Percentiles rank a stretch among this genome's conserved stretches.
phyloP scores from a whole-genome alignment of 75 land plant genomes.

The Sequoia sempervirens region DNA sequence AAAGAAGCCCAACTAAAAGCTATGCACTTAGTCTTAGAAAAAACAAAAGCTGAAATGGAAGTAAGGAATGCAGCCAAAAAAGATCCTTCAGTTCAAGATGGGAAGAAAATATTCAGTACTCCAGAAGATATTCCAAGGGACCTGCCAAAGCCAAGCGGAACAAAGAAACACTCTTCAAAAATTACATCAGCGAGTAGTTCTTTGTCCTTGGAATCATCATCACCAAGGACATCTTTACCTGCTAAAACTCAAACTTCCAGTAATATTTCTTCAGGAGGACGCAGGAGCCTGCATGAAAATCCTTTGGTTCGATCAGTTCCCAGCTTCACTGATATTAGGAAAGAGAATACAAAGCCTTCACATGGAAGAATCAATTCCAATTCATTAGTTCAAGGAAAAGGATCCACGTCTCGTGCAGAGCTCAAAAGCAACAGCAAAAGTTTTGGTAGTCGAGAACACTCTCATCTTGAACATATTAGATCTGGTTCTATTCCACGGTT shows the following conservation, averaged over 20 bases:
- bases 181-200: not conserved
- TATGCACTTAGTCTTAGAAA: conserved; percentile 42
- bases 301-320: conserved; percentile 73
- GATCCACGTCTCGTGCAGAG: conserved; percentile 14
- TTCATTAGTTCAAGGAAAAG: not conserved
- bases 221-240: conserved; percentile 1
- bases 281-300: conserved; percentile 42
- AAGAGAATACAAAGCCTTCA: conserved; percentile 77
- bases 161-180: conserved; percentile 4
- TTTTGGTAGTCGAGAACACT: conserved; percentile 26
- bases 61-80: conserved; percentile 15
- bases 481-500: conserved; percentile 2
- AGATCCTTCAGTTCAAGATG: not conserved
- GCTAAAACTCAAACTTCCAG: conserved; percentile 21
- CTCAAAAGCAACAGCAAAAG: conserved; percentile 40
- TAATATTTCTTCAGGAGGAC: conserved; percentile 27
- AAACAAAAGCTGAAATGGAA: conserved; percentile 47
- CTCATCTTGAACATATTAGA: conserved; percentile 4
- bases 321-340: conserved; percentile 71
- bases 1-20: conserved; percentile 12
- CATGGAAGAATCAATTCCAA: conserved; percentile 27
- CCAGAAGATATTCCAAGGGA: conserved; percentile 1
- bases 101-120: conserved; percentile 2
- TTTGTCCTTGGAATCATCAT: not conserved
- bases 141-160: not conserved